Evolutionary conservation across 2,329 filamentous ascomycete species (phyloP).

Genomic region (Ceratocystis diversiconidia): DNA sequence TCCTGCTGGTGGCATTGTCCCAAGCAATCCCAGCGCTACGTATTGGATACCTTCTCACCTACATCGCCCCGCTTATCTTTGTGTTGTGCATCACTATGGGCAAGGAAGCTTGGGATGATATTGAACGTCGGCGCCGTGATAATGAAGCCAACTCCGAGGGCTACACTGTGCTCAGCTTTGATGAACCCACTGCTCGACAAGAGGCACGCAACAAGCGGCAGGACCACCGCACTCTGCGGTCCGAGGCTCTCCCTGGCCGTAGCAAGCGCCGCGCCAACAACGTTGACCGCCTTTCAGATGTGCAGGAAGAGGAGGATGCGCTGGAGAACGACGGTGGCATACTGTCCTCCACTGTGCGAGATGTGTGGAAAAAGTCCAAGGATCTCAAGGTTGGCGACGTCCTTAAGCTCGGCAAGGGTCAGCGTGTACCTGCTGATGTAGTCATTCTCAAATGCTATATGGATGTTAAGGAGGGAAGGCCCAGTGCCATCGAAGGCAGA

Average conservation of each 20-base stretch:
- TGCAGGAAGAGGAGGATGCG: slow-evolving; percentile 53
- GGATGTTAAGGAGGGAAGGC: neutral
- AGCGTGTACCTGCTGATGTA: slow-evolving; percentile 86
- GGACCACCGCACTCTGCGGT: slow-evolving; percentile 29
- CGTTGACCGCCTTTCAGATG: slow-evolving; percentile 39
- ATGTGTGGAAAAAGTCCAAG: slow-evolving; percentile 66
- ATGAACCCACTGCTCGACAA: slow-evolving; percentile 33
- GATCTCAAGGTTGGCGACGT: slow-evolving; percentile 91
- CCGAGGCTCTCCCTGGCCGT: slow-evolving; percentile 24
- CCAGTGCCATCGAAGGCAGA: slow-evolving; percentile 21
- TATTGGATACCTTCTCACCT: slow-evolving; percentile 90
- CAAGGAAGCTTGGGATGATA: slow-evolving; percentile 91
- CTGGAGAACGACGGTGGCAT: slow-evolving; percentile 31
- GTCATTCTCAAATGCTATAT: slow-evolving; percentile 70
- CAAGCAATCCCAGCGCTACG: slow-evolving; percentile 79
- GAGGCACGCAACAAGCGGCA: slow-evolving; percentile 22
- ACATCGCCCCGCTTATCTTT: slow-evolving; percentile 82
- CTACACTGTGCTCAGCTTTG: slow-evolving; percentile 65
- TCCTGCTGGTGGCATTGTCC: slow-evolving; percentile 84
- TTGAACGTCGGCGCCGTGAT: slow-evolving; percentile 71
- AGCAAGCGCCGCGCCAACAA: slow-evolving; percentile 20
- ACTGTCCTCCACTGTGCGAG: slow-evolving; percentile 41
- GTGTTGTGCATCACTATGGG: slow-evolving; percentile 84
- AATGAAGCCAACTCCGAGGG: slow-evolving; percentile 87
- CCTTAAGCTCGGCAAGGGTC: slow-evolving; percentile 81